Base-by-base conservation (phyloP, 2,329 filamentous ascomycete genomes). In the Penicillium sp. region DNA sequence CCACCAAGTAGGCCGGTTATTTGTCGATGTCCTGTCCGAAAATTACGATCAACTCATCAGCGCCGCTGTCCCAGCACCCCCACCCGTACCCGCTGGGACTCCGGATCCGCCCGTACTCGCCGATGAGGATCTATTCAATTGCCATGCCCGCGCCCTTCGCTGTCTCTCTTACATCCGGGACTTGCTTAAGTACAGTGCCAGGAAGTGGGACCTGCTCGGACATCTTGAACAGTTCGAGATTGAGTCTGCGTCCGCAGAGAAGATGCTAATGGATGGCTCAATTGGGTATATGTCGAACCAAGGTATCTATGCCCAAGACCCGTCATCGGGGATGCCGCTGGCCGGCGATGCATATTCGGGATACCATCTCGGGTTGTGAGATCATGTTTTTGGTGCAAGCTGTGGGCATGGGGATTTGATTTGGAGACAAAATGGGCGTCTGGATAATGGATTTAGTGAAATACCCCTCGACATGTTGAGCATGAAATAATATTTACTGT, bases 1-100 rank as follows among this genome's bases (percentile, higher is more conserved):
- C 1, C 94, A 90, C 66, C 96, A 84, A 73, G 82, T 84, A 1
- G 81, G 81, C 14, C 76, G 76, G 41, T 80, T 82, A 50, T 81
- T 87, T 48, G 73, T 85, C 27, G 78, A 83, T 54, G 75, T 84
- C 1, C 67, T 87, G 19, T 78, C 76, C 51, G 75, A 79, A n/a
- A 79, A 81, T 61, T 76, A 78, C 38, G 79, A 84, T 47, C 55
- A 72, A 10, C 62, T 79, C 16, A 61, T 79, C 27, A 67, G 64
- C 48, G 61, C 64, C 13, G 53, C 58, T 14, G 53, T 72, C 10
- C 70, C 71, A 3, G 60, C 58, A 16, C 61, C 66, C 40, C 66
- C 71, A 18, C 38, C 59, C 6, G 59, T 69, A 29, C 67, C 71
- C 14, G 55, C 60, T 7, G 71, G 70, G 2, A 69, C 67, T 13